A percentile compares a stretch with the other conserved stretches of the same genome.
Evolutionary conservation across 345 rosid species (phyloP).

Genomic region (Rhodomyrtus tomentosa): DNA sequence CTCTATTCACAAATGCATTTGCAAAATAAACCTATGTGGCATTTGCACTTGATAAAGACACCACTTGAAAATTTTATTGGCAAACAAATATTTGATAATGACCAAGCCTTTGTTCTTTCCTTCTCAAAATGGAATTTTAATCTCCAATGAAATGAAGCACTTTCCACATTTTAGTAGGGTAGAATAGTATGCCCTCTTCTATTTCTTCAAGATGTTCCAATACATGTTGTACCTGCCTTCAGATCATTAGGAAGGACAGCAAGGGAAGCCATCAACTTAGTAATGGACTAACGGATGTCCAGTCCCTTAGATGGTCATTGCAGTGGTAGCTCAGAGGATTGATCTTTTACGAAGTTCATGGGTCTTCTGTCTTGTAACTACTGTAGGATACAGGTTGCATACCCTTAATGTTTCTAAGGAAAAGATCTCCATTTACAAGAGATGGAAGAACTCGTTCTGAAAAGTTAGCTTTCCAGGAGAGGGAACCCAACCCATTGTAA

Average conservation of each 20-base stretch:
- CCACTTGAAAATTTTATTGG: not conserved
- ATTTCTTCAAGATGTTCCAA: not conserved
- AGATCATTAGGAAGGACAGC: not conserved
- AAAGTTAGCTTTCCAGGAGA: too few species aligned
- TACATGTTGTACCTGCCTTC: not conserved
- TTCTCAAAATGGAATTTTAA: not conserved
- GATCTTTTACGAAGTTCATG: not conserved
- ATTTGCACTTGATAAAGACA: not conserved
- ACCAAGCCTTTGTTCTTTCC: not conserved
- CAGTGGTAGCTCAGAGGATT: not conserved
- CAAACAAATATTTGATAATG: not conserved
- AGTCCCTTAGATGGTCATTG: not conserved
- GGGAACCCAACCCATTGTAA: too few species aligned
- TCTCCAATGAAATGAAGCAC: not conserved
- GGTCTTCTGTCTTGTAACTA: not conserved
- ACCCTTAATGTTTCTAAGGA: not conserved
- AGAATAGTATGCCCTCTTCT: not conserved
- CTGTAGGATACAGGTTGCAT: not conserved
- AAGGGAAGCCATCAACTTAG: not conserved
- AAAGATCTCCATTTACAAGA: too few species aligned
- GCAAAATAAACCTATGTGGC: not conserved
- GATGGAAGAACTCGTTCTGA: too few species aligned
- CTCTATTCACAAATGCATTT: not conserved
- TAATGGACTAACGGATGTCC: not conserved
- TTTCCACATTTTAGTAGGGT: not conserved